Evolutionary conservation across 2,329 filamentous ascomycete species (phyloP), one percentile per base, ranked within the genome.

Genomic region (Chaetomiaceae sp.): DNA sequence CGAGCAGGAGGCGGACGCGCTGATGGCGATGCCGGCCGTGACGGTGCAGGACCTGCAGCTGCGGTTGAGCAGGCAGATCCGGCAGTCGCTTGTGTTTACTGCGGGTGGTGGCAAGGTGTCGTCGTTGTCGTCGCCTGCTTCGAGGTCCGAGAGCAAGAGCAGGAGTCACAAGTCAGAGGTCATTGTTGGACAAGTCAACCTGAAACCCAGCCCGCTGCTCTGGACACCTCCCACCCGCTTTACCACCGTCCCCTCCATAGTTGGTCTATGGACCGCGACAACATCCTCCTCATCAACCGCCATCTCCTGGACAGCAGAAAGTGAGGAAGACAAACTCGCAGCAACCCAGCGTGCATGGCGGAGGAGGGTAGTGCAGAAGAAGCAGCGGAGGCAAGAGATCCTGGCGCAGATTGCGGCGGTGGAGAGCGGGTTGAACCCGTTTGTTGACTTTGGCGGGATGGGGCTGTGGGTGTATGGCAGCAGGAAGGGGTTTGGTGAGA

Each of bases 331-430:
- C 23, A n/a, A 25, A 3, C 47, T 58, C 14, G 56, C 59, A 3
- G 33, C 25, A 9, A 39, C 37, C 8, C 54, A 54, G 9, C 48
- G 59, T 6, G 53, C 53, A 0, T 46, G 51, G 11, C 48, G 58
- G 23, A 31, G 62, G 11, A 55, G 59, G 49, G 39, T 25, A 9
- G 47, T 48, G 25, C 56, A 60, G 53, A 57, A 51, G 45, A 46
- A 56, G 37, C 43, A 54, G 25, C 54, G 60, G n/a, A 51, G 55
- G n/a, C 59, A 52, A 1, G 62, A 62, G 48, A 63, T 66, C 39
- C 47, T 62, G 17, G 61, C 56, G 27, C 63, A 65, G 51, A 65
- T 67, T 31, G 53, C 50, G 33, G 60, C 61, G 29, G 59, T 68
- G 45, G 61, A 68, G 59, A 42, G 42, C n/a, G 59, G 50, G 50